Percentiles rank a stretch among this genome's conserved stretches.
Evolutionary conservation across 2,329 filamentous ascomycete species (phyloP).

Genomic region (Aspergillus aculeatinus): DNA sequence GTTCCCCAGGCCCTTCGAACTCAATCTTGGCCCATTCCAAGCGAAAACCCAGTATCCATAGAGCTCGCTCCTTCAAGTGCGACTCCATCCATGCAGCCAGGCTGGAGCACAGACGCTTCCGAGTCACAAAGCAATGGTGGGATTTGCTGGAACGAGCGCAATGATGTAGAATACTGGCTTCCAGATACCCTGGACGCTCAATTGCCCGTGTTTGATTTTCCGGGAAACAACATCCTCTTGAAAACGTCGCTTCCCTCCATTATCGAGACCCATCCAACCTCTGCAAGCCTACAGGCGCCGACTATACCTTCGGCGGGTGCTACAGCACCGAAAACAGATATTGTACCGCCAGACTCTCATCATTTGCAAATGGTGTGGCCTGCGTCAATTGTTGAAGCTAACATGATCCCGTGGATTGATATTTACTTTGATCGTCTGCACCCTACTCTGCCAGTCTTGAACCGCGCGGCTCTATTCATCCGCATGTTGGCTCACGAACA

Average conservation of each 20-base stretch:
- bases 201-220: constrained; percentile 34
- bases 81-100: constrained; percentile 20
- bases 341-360: constrained; percentile 21
- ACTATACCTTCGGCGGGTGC: constrained; percentile 20
- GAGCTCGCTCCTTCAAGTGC: constrained; percentile 23
- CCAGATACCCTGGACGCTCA: constrained; percentile 35
- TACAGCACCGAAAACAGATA: constrained; percentile 20
- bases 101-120: constrained; percentile 24
- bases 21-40: constrained; percentile 22
- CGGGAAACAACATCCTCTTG: constrained; percentile 38
- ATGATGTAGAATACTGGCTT: constrained; percentile 37
- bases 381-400: constrained; percentile 40
- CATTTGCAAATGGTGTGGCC: constrained; percentile 38
- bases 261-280: constrained; percentile 26
- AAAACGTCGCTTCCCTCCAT: constrained; percentile 37
- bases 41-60: constrained; percentile 22
- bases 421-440: constrained; percentile 48
- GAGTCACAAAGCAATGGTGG: constrained; percentile 22
- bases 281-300: constrained; percentile 21
- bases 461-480: constrained; percentile 42
- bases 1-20: constrained; percentile 13
- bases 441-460: constrained; percentile 44
- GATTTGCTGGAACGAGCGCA: constrained; percentile 29
- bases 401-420: constrained; percentile 44
- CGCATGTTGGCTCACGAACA: constrained; percentile 45